Percentiles rank a stretch among this genome's conserved stretches.
phyloP scores from a whole-genome alignment of 2,329 filamentous ascomycete genomes.

The Hymenoscyphus salicellus region DNA sequence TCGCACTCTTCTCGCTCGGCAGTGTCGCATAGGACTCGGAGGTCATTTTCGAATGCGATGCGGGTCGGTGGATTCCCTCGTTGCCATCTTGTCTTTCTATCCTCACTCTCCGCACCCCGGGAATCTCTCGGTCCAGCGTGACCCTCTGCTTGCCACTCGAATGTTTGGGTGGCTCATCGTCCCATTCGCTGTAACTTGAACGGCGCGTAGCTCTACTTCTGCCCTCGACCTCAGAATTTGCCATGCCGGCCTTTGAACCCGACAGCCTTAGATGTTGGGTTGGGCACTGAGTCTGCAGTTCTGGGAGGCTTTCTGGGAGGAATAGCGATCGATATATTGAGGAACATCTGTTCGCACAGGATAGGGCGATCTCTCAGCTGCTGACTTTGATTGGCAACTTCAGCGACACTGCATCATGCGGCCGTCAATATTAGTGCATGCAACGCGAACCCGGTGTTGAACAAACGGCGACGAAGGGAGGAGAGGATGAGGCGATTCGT shows the following conservation, averaged over 20 bases:
- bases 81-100: slow-evolving; percentile 31
- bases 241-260: slow-evolving; percentile 22
- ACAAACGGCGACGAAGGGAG: not conserved
- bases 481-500: not conserved
- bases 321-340: slow-evolving; percentile 9
- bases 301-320: not conserved
- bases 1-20: slow-evolving; percentile 21
- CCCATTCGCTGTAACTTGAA: slow-evolving; percentile 27
- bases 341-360: slow-evolving; percentile 19
- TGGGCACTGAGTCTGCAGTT: slow-evolving; percentile 15
- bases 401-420: not conserved
- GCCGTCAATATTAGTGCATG: not conserved
- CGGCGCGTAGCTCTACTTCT: slow-evolving; percentile 27
- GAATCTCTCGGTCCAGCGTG: slow-evolving; percentile 24
- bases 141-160: slow-evolving; percentile 24
- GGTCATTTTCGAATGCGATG: slow-evolving; percentile 25
- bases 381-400: slow-evolving; percentile 6
- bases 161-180: slow-evolving; percentile 19
- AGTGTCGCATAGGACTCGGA: slow-evolving; percentile 30
- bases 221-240: slow-evolving; percentile 18
- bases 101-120: slow-evolving; percentile 28
- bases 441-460: not conserved
- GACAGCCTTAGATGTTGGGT: slow-evolving; percentile 23
- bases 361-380: slow-evolving; percentile 13
- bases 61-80: slow-evolving; percentile 17